Conservation (phyloP, 1,284 basidiomycete species). For the Apiotrichum domesticum region DNA sequence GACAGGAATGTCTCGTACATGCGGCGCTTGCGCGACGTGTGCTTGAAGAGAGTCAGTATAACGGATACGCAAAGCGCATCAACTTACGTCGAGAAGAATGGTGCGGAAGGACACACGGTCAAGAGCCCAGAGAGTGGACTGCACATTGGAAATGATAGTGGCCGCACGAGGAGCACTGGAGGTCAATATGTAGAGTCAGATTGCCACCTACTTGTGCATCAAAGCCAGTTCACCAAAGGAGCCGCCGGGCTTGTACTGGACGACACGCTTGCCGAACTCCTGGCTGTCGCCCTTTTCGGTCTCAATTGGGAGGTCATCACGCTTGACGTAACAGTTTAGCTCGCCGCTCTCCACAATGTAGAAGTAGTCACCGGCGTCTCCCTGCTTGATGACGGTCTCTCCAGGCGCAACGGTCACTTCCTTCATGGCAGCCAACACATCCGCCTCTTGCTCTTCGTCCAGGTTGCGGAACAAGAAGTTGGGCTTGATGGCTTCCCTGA, state of each 20-base stretch:
- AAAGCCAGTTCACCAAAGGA: constrained; percentile 95
- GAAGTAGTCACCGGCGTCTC: constrained; percentile 94
- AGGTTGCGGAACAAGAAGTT: constrained; percentile 96
- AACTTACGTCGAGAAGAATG: constrained; percentile 72
- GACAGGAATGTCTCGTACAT: constrained; percentile 95
- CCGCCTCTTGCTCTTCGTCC: constrained; percentile 89
- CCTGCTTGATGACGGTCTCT: constrained; percentile 89
- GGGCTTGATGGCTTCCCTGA: constrained; percentile 75
- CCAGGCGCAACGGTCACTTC: constrained; percentile 68
- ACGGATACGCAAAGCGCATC: not conserved
- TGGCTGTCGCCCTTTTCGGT: constrained; percentile 56
- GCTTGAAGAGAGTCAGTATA: constrained; percentile 28
- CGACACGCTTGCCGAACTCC: constrained; percentile 65
- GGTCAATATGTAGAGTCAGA: not conserved
- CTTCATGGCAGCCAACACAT: constrained; percentile 92
- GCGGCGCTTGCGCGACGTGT: constrained; percentile 74
- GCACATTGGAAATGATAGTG: constrained; percentile 77
- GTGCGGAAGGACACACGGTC: constrained; percentile 97
- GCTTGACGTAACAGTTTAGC: constrained; percentile 77
- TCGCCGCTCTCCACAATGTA: constrained; percentile 91
- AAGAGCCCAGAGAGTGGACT: constrained; percentile 85
- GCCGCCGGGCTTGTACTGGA: constrained; percentile 74
- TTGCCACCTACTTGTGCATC: constrained; percentile 70
- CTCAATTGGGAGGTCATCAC: constrained; percentile 46
- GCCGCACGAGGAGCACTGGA: constrained; percentile 78